These are phyloP conservation scores for Juncus effusus DNA, from an alignment of 176 grass and related monocot genomes.

Conservation along the genomic window DNA sequence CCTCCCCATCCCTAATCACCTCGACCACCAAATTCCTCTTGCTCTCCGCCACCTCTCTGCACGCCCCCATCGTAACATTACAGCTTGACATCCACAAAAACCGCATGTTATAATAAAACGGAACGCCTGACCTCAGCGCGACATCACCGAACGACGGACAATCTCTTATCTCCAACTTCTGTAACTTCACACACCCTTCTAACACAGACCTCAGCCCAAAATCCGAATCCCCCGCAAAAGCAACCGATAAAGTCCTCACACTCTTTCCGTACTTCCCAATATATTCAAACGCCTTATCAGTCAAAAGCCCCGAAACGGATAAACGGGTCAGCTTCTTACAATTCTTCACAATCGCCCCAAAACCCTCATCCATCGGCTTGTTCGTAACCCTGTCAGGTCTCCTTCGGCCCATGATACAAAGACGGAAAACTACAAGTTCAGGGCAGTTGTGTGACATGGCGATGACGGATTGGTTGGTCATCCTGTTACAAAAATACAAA, in stretches of 20 bases:
- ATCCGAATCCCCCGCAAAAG: conserved; percentile 78
- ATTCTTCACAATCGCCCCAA: conserved; percentile 76
- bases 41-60: conserved; percentile 52
- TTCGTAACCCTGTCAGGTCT: conserved; percentile 53
- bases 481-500: conserved; percentile 75
- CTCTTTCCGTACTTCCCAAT: conserved; percentile 64
- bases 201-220: conserved; percentile 61
- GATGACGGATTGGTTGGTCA: conserved; percentile 78
- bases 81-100: conserved; percentile 92
- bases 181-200: conserved; percentile 69
- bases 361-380: conserved; percentile 79
- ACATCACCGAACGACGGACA: conserved; percentile 74
- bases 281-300: conserved; percentile 69
- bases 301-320: conserved; percentile 80
- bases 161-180: conserved; percentile 84
- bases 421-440: conserved; percentile 78
- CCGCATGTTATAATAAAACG: conserved; percentile 79
- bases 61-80: conserved; percentile 61
- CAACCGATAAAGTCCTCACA: conserved; percentile 75
- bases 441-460: conserved; percentile 66
- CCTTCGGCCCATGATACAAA: conserved; percentile 77
- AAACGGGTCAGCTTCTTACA: conserved; percentile 82
- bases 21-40: conserved; percentile 69
- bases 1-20: conserved; percentile 48
- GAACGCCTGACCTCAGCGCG: conserved; percentile 55